These are phyloP conservation scores for Ophiostoma himal-ulmi DNA, from an alignment of 2,329 filamentous ascomycete genomes.

Conservation along the genomic window DNA sequence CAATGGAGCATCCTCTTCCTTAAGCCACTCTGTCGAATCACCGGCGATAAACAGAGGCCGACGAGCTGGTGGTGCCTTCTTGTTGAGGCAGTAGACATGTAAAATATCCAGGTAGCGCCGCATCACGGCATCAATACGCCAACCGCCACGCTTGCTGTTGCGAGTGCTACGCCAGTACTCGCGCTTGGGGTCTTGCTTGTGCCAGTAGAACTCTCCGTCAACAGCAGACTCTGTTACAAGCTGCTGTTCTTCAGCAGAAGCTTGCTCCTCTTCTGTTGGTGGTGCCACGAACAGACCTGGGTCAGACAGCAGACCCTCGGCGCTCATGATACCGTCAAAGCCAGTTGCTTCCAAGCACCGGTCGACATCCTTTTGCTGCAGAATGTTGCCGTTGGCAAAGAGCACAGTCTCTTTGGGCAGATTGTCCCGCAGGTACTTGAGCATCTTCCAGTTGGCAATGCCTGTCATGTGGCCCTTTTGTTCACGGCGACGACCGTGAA, in stretches of 20 bases:
- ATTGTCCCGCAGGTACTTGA: conserved; percentile 75
- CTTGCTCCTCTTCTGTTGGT: conserved; percentile 38
- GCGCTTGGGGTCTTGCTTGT: conserved; percentile 41
- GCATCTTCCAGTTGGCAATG: conserved; percentile 82
- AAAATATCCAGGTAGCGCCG: conserved; percentile 88
- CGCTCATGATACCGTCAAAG: conserved; percentile 90
- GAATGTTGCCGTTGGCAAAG: conserved; percentile 93
- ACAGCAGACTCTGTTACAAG: neutral
- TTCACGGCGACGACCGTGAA: conserved; percentile 81
- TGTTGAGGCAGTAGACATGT: conserved; percentile 66
- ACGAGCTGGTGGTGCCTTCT: conserved; percentile 58
- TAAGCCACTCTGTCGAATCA: conserved; percentile 36
- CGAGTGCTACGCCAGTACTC: conserved; percentile 77
- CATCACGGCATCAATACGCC: conserved; percentile 79
- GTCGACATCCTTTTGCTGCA: conserved; percentile 72
- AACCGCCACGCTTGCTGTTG: conserved; percentile 66
- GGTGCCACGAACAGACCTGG: conserved; percentile 74
- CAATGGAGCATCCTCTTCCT: conserved; percentile 19
- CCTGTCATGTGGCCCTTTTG: conserved; percentile 97
- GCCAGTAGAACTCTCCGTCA: conserved; percentile 20
- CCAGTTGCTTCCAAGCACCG: conserved; percentile 75
- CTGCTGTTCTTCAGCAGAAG: neutral
- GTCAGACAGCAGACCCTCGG: conserved; percentile 90
- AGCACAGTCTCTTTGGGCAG: conserved; percentile 83
- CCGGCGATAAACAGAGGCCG: conserved; percentile 68